phyloP scores from a whole-genome alignment of 140 eudicot genomes.

The Ambrosia hybrid region DNA sequence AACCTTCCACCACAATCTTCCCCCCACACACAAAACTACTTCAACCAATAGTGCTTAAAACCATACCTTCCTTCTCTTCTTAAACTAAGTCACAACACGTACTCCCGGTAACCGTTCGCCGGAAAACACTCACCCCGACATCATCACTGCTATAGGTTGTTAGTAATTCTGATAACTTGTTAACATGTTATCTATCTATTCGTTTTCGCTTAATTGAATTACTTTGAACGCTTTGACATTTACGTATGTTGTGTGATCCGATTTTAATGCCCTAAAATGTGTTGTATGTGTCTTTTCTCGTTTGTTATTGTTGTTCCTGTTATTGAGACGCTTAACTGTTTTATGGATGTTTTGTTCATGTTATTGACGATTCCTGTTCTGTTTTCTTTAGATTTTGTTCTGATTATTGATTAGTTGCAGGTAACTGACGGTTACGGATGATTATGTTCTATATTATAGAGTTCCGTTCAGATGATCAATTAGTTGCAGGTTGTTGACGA shows the following conservation, averaged over 20 bases:
- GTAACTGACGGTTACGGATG: too few species aligned
- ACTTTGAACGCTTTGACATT: conserved; percentile 16
- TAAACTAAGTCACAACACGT: conserved; percentile 14
- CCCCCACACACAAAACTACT: too few species aligned
- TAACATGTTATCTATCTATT: not conserved
- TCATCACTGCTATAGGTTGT: not conserved
- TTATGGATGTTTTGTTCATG: not conserved
- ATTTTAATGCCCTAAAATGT: conserved; percentile 20
- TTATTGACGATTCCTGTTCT: not conserved
- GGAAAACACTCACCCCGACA: conserved; percentile 17
- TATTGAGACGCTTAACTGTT: conserved; percentile 11
- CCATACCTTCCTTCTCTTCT: conserved; percentile 24
- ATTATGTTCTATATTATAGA: too few species aligned
- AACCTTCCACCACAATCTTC: too few species aligned
- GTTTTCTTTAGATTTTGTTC: not conserved
- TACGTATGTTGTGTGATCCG: conserved; percentile 26
- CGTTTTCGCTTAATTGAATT: not conserved
- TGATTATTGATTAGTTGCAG: too few species aligned
- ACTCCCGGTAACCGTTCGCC: conserved; percentile 20
- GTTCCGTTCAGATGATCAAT: not conserved
- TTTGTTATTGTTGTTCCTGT: conserved; percentile 11
- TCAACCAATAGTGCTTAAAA: not conserved
- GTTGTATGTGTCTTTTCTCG: conserved; percentile 11
- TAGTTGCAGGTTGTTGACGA: too few species aligned
- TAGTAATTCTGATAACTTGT: not conserved